These are phyloP conservation scores for Acer yangbiense DNA, from an alignment of 345 rosid genomes.

Conservation along the genomic window DNA sequence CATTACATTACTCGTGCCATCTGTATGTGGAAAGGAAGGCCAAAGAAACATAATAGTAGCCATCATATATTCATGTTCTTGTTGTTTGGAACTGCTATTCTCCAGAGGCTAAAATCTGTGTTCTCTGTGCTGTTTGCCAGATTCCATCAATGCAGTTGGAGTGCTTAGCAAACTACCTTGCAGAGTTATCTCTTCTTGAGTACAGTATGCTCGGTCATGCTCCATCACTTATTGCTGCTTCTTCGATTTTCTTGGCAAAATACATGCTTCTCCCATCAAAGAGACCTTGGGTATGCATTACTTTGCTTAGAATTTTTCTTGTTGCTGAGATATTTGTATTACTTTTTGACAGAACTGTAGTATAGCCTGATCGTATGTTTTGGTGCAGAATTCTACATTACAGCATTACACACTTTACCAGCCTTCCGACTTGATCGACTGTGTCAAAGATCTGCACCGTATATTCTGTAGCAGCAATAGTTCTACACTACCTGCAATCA, in stretches of 20 bases:
- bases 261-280: conserved; percentile 67
- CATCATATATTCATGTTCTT: neutral
- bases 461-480: conserved; percentile 50
- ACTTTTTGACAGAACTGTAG: neutral
- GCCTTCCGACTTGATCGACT: conserved; percentile 62
- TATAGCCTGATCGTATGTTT: neutral
- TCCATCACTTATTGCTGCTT: conserved; percentile 88
- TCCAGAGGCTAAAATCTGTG: neutral
- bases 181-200: conserved; percentile 81
- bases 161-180: conserved; percentile 75
- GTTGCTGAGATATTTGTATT: neutral
- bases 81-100: neutral
- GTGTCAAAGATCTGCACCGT: conserved; percentile 72
- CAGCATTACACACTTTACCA: conserved; percentile 82
- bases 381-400: conserved; percentile 68
- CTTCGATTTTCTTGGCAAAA: conserved; percentile 82
- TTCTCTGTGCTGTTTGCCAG: conserved; percentile 29
- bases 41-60: neutral
- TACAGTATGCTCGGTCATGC: conserved; percentile 70
- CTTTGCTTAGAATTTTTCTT: neutral
- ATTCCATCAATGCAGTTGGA: conserved; percentile 71
- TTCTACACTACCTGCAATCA: conserved; percentile 66
- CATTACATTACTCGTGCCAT: neutral
- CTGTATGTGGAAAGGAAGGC: no score
- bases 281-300: conserved; percentile 78